phyloP scores from a whole-genome alignment of 1,284 basidiomycete genomes.

The Inonotus obliquus region DNA sequence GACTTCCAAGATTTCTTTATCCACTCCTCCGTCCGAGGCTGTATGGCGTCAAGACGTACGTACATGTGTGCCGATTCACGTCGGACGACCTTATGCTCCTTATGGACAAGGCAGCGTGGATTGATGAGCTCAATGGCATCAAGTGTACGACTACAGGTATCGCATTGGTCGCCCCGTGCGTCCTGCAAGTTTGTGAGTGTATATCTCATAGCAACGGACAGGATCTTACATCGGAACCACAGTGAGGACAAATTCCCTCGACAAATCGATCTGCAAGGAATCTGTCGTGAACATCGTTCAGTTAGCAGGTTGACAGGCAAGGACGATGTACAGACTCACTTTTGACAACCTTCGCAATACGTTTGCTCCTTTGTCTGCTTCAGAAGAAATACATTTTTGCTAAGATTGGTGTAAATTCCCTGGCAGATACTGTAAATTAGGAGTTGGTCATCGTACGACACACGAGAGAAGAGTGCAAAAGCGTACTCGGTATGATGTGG shows the following conservation, averaged over 20 bases:
- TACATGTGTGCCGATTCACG: slow-evolving; percentile 93
- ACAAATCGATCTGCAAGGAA: slow-evolving; percentile 96
- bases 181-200: slow-evolving; percentile 48
- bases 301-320: background rate
- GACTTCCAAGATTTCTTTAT: slow-evolving; percentile 75
- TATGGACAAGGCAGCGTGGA: slow-evolving; percentile 91
- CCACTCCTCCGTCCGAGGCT: slow-evolving; percentile 86
- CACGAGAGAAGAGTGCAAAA: background rate
- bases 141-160: slow-evolving; percentile 88
- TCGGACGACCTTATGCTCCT: slow-evolving; percentile 72
- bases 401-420: slow-evolving; percentile 81
- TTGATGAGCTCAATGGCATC: slow-evolving; percentile 93
- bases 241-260: slow-evolving; percentile 91
- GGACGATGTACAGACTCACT: slow-evolving; percentile 40
- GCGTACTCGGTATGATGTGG: slow-evolving; percentile 81
- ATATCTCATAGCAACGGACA: background rate
- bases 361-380: slow-evolving; percentile 88
- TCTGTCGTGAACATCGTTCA: slow-evolving; percentile 34
- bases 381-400: slow-evolving; percentile 71
- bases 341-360: slow-evolving; percentile 87
- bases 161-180: slow-evolving; percentile 98
- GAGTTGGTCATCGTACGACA: slow-evolving; percentile 12
- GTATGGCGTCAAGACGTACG: slow-evolving; percentile 80
- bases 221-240: slow-evolving; percentile 66
- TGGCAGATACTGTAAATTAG: slow-evolving; percentile 72